A percentile compares a stretch with the other conserved stretches of the same genome.
These are phyloP conservation scores for Thelonectria olida DNA, from an alignment of 2,329 filamentous ascomycete species.

Conservation along the genomic window DNA sequence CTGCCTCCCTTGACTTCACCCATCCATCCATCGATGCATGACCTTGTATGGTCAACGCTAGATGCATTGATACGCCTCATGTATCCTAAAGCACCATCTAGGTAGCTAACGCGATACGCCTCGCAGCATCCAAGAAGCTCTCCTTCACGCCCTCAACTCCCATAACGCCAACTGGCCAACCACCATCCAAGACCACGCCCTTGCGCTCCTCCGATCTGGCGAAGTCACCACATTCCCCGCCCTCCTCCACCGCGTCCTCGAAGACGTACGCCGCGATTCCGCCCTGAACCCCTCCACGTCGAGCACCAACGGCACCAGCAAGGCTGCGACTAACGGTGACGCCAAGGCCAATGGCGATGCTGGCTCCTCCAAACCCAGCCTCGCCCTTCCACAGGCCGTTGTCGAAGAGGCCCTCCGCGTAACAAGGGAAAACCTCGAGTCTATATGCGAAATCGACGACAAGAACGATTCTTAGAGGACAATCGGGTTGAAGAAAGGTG, in stretches of 20 bases:
- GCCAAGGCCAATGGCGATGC: slow-evolving; percentile 38
- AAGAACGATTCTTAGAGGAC: slow-evolving; percentile 26
- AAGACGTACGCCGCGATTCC: slow-evolving; percentile 66
- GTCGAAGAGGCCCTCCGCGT: slow-evolving; percentile 69
- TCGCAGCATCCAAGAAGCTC: slow-evolving; percentile 68
- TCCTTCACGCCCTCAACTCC: slow-evolving; percentile 69
- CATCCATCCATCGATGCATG: background rate
- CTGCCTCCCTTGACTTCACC: background rate
- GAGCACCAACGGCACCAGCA: slow-evolving; percentile 47
- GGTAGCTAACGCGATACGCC: slow-evolving; percentile 7
- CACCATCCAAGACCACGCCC: slow-evolving; percentile 66
- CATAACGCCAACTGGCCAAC: slow-evolving; percentile 71
- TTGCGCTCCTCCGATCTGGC: slow-evolving; percentile 67
- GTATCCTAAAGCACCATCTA: too few species aligned
- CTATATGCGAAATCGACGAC: slow-evolving; percentile 53
- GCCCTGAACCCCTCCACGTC: slow-evolving; percentile 40
- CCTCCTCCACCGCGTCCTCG: slow-evolving; percentile 68
- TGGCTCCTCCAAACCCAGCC: slow-evolving; percentile 40
- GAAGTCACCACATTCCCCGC: slow-evolving; percentile 68
- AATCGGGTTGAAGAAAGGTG: background rate
- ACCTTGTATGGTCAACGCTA: too few species aligned
- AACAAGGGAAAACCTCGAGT: slow-evolving; percentile 67
- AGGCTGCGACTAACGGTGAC: slow-evolving; percentile 45
- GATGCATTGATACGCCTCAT: too few species aligned
- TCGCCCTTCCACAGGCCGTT: slow-evolving; percentile 68